Evolutionary conservation across 1,139 yeast genomes (phyloP), one percentile per base, ranked within the genome.

Genomic region (Nakaseomyces kungkrabaensis): DNA sequence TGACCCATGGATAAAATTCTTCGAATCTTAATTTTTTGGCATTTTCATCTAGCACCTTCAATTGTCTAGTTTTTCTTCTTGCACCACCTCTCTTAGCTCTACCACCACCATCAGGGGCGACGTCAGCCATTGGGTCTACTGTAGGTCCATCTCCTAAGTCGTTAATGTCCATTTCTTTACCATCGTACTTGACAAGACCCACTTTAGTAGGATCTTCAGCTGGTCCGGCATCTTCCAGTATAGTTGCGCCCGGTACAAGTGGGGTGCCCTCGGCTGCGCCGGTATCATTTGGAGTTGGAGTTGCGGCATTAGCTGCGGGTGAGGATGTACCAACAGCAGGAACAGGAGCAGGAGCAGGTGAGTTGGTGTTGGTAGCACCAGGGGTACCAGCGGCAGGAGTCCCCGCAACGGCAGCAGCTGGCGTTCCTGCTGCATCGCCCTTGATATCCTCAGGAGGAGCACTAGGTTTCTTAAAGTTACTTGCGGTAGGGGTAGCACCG

Each of bases 1-100:
- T 73, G 22, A 94, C 95, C 98, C 98, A 92, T 0, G 98, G 98
- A 60, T 87, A 90, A 64, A 84, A 88, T 68, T 92, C 98, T 68
- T 92, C 98, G 64, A 90, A 92, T 60, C 97, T 75, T 56, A 92
- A 71, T 62, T 80, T 84, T 54, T 94, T 77, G 54, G 88, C 90
- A 9, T 78, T 79, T 58, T 89, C 97, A 60, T 87, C 87, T 65
- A 86, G 79, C 22, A 84, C 77, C 59, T 79, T 81, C 32, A 88
- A 79, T 65, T 90, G 96, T 58, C 92, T 77, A 0, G 97, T 90
- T 65, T 89, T 89, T 57, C 86, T 79, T 62, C 82, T 85, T 63
- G 84, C 78, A 55, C 78, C 79, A 54, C 78, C 78, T 62, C 81
- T 78, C 49, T 74, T 75, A 57, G 80, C 81, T 56, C 95, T 75